Evolutionary conservation across 805 yeast genomes (phyloP), one percentile per base, ranked within the genome.

Genomic region (Ogataea paraovalis): DNA sequence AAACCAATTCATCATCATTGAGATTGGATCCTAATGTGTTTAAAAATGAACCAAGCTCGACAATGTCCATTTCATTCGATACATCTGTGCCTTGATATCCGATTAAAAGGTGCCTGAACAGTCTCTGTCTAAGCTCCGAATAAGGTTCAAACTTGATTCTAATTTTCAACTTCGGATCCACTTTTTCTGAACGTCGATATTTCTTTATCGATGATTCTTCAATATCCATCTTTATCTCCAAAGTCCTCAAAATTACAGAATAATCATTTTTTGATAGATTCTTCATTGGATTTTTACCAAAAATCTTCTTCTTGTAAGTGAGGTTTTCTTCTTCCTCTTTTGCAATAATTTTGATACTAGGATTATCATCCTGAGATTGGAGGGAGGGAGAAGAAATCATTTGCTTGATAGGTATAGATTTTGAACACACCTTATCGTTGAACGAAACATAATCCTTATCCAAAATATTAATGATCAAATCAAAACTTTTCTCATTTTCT

Each of bases 391-490:
- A 45, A 2, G 52, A 37, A 16, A 62, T 55, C 12, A 66, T 45
- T 22, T 48, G 81, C 7, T 65, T 53, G 41, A 89, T 69, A 0
- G 85, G 76, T 18, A 89, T 61, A 3, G 79, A 68, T 5, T 80
- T 80, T 20, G 71, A 71, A 7, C 95, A 96, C 12, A 94, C 88
- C 39, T 81, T 76, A 58, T 92, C 97, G 64, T 94, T 89, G 53
- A 76, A 82, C 0, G 97, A 82, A 50, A 91, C 75, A 30, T 80
- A 76, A 63, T 92, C 99, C 54, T 85, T 87, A 63, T 92, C 99
- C 61, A 89, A 69, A 3, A 94, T 82, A 23, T 83, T 76, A 59
- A 92, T 82, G 45, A 78, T 77, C 42, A 94, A 68, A 44, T 83
- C 78, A 61, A 74, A 92, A 52, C 75, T 75, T 22, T 68, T 66